Percentiles rank a stretch among this genome's conserved stretches.
Evolutionary conservation across 2,329 filamentous ascomycete species (phyloP).

Genomic region (Epichloe amarillans): DNA sequence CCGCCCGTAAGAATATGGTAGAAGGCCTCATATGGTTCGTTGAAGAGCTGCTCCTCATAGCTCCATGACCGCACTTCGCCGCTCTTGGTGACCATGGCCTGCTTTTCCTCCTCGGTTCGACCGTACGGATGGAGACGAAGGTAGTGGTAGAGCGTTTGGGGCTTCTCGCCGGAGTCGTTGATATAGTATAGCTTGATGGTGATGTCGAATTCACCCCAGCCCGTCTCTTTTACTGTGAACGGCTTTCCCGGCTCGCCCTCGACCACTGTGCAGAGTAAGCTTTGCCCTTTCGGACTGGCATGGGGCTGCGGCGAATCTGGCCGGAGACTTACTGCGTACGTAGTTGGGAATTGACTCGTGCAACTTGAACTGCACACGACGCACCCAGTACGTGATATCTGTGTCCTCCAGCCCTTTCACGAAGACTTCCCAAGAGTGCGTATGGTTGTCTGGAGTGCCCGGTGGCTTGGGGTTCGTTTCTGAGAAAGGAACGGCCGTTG

Average conservation of each 20-base stretch:
- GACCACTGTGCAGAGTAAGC: constrained; percentile 34
- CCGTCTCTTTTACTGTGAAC: constrained; percentile 82
- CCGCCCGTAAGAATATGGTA: constrained; percentile 75
- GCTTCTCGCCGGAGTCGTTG: constrained; percentile 78
- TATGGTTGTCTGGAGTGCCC: constrained; percentile 76
- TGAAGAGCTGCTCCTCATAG: constrained; percentile 93
- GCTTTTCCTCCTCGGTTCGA: constrained; percentile 60
- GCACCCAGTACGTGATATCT: constrained; percentile 89
- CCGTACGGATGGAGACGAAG: constrained; percentile 86
- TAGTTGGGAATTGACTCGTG: constrained; percentile 94
- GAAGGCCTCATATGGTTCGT: constrained; percentile 87
- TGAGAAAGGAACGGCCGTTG: constrained; percentile 67
- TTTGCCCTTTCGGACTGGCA: neutral
- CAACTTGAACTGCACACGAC: constrained; percentile 94
- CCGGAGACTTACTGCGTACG: constrained; percentile 49
- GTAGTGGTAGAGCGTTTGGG: constrained; percentile 89
- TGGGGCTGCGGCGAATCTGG: neutral
- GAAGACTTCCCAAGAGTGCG: constrained; percentile 92
- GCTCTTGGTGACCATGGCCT: constrained; percentile 42
- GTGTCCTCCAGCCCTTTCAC: constrained; percentile 81
- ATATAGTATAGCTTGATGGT: constrained; percentile 91
- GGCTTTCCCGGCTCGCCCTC: constrained; percentile 55
- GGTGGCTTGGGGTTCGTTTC: constrained; percentile 67
- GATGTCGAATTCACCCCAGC: constrained; percentile 97
- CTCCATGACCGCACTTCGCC: constrained; percentile 63